phyloP scores from a whole-genome alignment of 257 asterid species.

The Solanum appendiculatum region DNA sequence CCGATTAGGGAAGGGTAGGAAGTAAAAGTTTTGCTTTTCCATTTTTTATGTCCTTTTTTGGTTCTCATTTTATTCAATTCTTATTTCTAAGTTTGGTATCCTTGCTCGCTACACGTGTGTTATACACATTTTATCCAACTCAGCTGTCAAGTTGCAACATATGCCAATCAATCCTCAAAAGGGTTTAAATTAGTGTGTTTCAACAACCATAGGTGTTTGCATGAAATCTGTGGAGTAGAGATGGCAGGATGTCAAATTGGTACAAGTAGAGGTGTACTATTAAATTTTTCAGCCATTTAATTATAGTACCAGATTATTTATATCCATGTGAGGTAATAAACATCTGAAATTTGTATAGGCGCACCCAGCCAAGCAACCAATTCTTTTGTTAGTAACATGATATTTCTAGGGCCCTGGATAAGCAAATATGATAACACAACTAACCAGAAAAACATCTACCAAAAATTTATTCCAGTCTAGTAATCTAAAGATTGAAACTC shows the following conservation, averaged over 20 bases:
- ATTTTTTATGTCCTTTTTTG: neutral
- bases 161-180: neutral
- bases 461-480: neutral
- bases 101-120: neutral
- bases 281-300: neutral
- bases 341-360: neutral
- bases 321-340: neutral
- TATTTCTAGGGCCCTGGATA: neutral
- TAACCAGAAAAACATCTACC: neutral
- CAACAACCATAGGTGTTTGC: neutral
- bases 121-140: neutral
- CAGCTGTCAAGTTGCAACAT: neutral
- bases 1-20: neutral
- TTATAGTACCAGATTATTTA: neutral
- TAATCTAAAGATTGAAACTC: neutral
- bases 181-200: neutral
- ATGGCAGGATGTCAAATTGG: neutral
- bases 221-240: neutral
- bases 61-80: neutral
- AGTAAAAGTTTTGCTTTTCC: neutral
- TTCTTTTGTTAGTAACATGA: neutral
- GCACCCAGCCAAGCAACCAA: neutral
- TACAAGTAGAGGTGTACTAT: neutral
- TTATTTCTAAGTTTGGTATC: neutral
- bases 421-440: neutral